phyloP scores from a whole-genome alignment of 169 alveolate genomes.

The Eimeria zaria region DNA sequence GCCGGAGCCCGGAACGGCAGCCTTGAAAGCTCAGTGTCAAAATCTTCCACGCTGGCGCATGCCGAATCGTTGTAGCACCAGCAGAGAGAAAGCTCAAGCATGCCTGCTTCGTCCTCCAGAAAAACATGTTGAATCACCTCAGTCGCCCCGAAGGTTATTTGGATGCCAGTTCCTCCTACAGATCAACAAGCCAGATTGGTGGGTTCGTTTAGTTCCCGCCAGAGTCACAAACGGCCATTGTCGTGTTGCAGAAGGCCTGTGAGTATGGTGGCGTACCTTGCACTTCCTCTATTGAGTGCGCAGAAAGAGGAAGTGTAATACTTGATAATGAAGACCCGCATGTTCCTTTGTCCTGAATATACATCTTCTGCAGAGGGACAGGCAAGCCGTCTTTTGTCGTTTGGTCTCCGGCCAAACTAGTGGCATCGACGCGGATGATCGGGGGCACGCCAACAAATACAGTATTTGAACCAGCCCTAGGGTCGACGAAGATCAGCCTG shows the following conservation, averaged over 20 bases:
- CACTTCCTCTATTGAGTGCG: background rate
- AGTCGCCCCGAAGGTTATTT: conserved; percentile 5
- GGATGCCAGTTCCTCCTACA: conserved; percentile 3
- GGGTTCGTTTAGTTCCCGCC: background rate
- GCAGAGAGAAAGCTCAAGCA: conserved; percentile 54
- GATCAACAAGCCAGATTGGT: background rate
- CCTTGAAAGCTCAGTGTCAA: conserved; percentile 1
- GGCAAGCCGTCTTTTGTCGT: conserved; percentile 11
- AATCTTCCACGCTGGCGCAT: conserved; percentile 27
- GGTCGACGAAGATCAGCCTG: conserved; percentile 6
- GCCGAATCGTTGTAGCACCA: conserved; percentile 55
- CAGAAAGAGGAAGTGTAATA: background rate
- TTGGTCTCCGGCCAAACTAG: background rate
- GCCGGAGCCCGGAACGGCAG: conserved; percentile 30
- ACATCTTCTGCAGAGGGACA: conserved; percentile 9
- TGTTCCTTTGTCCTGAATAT: conserved; percentile 14
- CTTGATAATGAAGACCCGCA: background rate
- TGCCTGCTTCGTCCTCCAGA: background rate
- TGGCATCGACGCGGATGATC: background rate
- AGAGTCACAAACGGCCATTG: background rate
- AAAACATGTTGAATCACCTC: background rate
- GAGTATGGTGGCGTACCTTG: conserved; percentile 10
- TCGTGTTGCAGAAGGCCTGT: background rate
- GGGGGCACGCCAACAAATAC: conserved; percentile 14
- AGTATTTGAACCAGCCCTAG: background rate